Percentiles rank a stretch among this genome's conserved stretches.
These are phyloP conservation scores for Fusarium coffeatum DNA, from an alignment of 2,329 filamentous ascomycete species.

Conservation along the genomic window DNA sequence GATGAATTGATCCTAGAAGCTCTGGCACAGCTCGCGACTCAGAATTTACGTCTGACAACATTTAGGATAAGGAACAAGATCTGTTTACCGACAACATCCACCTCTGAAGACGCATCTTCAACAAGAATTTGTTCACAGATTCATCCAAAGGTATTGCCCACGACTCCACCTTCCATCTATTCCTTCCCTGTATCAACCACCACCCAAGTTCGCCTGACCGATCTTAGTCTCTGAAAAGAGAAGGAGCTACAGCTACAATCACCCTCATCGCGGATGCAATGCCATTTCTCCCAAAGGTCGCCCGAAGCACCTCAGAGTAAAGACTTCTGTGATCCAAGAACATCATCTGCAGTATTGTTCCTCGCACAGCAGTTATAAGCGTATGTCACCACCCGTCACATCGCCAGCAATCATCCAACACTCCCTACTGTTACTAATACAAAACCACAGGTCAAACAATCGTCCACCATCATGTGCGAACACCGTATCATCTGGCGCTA, in stretches of 20 bases:
- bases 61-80: background rate
- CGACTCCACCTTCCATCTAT: accelerated
- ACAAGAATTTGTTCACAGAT: accelerated
- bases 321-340: accelerated
- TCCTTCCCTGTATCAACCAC: background rate
- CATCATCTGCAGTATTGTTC: background rate
- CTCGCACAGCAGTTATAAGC: background rate
- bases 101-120: accelerated
- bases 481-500: background rate
- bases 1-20: background rate
- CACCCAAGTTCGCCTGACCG: background rate
- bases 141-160: background rate
- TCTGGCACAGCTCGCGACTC: accelerated
- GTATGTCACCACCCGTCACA: accelerated
- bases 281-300: accelerated
- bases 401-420: background rate
- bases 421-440: accelerated
- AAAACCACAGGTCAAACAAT: background rate
- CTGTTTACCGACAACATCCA: accelerated
- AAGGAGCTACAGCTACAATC: background rate
- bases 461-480: conserved; percentile 3
- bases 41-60: background rate
- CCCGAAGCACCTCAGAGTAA: background rate
- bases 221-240: background rate
- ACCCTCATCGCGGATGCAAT: background rate